Evolutionary conservation across 176 grass and related monocot species (phyloP).

Genomic region (Dactylis glomerata): DNA sequence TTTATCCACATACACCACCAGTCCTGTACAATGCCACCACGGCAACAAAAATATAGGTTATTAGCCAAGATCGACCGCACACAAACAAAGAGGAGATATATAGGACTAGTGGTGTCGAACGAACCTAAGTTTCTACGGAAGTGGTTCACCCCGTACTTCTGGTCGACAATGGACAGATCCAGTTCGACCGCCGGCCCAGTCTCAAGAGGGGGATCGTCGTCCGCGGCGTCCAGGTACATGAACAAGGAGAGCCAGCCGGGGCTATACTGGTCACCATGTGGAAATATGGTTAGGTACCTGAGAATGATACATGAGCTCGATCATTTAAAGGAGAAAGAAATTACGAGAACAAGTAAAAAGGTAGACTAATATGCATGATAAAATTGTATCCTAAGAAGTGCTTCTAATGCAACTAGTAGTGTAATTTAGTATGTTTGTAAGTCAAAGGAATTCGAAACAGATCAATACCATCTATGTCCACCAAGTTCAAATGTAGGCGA

Average conservation of each 20-base stretch:
- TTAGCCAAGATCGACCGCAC: not conserved
- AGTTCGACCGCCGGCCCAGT: not conserved
- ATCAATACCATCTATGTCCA: conserved; percentile 20
- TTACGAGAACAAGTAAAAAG: no score
- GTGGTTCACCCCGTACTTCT: not conserved
- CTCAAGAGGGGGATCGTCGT: not conserved
- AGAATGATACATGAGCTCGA: not conserved
- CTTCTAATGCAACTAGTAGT: not conserved
- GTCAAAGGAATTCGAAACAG: not conserved
- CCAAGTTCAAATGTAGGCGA: conserved; percentile 23
- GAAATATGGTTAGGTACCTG: conserved; percentile 11
- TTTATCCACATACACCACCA: not conserved
- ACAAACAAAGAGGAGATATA: not conserved
- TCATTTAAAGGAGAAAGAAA: not conserved
- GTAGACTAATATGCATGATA: not conserved
- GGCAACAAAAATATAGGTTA: not conserved
- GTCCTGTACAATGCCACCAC: not conserved
- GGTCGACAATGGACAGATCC: not conserved
- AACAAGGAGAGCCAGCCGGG: conserved; percentile 12
- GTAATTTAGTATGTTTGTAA: not conserved
- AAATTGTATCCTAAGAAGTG: not conserved
- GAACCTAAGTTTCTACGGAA: not conserved
- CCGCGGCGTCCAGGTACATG: not conserved
- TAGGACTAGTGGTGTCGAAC: not conserved
- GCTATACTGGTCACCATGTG: not conserved